These are phyloP conservation scores for Aureobasidium sp. DNA, from an alignment of 2,329 filamentous ascomycete species.

Conservation along the genomic window DNA sequence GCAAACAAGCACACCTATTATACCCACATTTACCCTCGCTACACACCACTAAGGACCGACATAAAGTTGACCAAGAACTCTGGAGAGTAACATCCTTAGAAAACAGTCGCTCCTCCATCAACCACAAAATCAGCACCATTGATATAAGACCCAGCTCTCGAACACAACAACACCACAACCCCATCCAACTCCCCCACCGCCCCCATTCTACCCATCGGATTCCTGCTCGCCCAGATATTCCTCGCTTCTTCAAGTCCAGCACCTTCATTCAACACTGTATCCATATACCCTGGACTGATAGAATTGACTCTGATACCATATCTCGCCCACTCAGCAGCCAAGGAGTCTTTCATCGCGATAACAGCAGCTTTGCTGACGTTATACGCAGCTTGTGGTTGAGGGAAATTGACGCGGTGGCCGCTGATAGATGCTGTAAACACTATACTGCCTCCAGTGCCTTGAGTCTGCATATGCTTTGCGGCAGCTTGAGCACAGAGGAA, in stretches of 20 bases:
- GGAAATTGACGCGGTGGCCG: constrained; percentile 62
- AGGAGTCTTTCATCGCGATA: constrained; percentile 53
- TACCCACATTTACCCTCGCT: no score
- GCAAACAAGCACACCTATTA: no score
- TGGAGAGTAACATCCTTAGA: background rate
- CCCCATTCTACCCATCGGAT: constrained; percentile 35
- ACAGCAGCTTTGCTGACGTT: constrained; percentile 66
- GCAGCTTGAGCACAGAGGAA: constrained; percentile 65
- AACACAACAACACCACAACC: constrained; percentile 31
- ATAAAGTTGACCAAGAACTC: no score
- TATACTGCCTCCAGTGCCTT: constrained; percentile 52
- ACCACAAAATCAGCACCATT: constrained; percentile 33
- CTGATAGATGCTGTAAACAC: constrained; percentile 62
- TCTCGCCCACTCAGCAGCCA: constrained; percentile 67
- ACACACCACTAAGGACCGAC: no score
- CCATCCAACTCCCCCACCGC: constrained; percentile 32
- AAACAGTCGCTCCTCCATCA: constrained; percentile 24
- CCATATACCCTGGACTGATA: constrained; percentile 69
- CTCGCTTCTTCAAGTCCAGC: constrained; percentile 30
- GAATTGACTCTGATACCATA: constrained; percentile 66
- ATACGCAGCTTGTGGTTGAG: constrained; percentile 53
- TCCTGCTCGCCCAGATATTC: constrained; percentile 27
- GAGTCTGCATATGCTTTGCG: constrained; percentile 47
- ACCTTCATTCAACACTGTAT: constrained; percentile 59
- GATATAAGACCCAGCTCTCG: constrained; percentile 30